Evolutionary conservation across 2,329 filamentous ascomycete species (phyloP).

Genomic region (Hymenoscyphus occultus): DNA sequence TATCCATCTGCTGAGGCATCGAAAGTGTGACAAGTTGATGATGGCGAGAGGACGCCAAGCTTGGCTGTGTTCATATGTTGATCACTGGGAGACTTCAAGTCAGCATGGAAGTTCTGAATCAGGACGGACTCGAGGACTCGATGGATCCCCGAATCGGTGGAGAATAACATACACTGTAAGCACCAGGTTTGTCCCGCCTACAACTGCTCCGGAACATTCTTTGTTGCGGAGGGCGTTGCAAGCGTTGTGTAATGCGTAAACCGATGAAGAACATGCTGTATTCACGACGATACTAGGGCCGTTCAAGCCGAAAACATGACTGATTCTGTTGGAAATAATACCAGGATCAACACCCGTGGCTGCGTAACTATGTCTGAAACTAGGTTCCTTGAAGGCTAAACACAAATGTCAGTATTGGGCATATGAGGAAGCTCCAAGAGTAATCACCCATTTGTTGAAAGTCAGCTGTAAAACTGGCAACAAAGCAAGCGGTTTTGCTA

Average conservation of each 20-base stretch:
- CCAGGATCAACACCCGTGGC: conserved; percentile 15
- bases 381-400: conserved; percentile 15
- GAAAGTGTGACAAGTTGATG: conserved; percentile 48
- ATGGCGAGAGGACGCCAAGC: conserved; percentile 34
- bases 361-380: conserved; percentile 32
- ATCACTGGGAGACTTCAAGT: too few relatives aligned
- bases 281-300: conserved; percentile 22
- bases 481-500: conserved; percentile 22
- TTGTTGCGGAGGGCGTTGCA: conserved; percentile 46
- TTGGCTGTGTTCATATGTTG: too few relatives aligned
- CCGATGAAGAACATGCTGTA: conserved; percentile 41
- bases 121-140: too few relatives aligned
- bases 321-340: conserved; percentile 31
- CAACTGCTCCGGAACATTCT: conserved; percentile 39
- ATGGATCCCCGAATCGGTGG: too few relatives aligned
- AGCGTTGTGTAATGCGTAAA: conserved; percentile 41
- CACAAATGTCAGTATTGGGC: too few relatives aligned
- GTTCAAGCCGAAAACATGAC: conserved; percentile 36
- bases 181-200: conserved; percentile 24
- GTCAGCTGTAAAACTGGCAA: conserved; percentile 24
- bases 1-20: conserved; percentile 61
- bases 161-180: neutral
- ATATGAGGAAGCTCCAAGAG: too few relatives aligned
- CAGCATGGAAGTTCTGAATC: too few relatives aligned
- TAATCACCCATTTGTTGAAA: conserved; percentile 13